Conservation (phyloP, 257 asterid species). For the Solanum rostratum region DNA sequence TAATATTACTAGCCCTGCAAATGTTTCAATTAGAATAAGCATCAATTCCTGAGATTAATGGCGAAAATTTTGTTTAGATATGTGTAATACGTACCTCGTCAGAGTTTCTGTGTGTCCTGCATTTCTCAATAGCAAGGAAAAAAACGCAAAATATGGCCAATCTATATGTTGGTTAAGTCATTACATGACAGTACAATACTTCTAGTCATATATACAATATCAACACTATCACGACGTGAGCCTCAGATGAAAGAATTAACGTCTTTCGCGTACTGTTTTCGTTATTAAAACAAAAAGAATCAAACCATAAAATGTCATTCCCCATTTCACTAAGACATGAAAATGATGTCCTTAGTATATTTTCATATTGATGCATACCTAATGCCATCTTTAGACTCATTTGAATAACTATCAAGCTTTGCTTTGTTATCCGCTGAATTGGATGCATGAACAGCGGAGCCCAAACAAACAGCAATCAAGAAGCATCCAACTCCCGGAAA, state of each 20-base stretch:
- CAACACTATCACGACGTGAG: not conserved
- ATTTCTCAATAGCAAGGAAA: not conserved
- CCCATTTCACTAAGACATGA: not conserved
- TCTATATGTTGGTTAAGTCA: not conserved
- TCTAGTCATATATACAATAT: not conserved
- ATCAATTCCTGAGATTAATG: not conserved
- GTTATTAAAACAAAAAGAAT: not conserved
- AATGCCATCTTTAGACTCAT: conserved; percentile 17
- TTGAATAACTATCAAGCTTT: conserved; percentile 38
- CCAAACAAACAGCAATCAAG: conserved; percentile 83
- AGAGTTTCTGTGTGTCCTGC: not conserved
- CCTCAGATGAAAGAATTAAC: not conserved
- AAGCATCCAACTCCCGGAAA: conserved; percentile 93
- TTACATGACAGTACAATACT: not conserved
- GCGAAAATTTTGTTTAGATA: not conserved
- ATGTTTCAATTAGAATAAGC: not conserved
- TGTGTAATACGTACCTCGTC: not conserved
- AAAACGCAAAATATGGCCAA: not conserved
- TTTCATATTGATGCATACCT: conserved; percentile 14
- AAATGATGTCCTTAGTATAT: not conserved
- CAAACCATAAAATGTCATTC: not conserved
- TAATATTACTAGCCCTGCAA: conserved; percentile 5
- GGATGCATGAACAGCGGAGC: conserved; percentile 76
- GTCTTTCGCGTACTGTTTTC: not conserved
- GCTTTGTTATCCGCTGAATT: conserved; percentile 66